Conservation (phyloP, 805 yeast genomes). For the Saccharomycopsis sp. region DNA sequence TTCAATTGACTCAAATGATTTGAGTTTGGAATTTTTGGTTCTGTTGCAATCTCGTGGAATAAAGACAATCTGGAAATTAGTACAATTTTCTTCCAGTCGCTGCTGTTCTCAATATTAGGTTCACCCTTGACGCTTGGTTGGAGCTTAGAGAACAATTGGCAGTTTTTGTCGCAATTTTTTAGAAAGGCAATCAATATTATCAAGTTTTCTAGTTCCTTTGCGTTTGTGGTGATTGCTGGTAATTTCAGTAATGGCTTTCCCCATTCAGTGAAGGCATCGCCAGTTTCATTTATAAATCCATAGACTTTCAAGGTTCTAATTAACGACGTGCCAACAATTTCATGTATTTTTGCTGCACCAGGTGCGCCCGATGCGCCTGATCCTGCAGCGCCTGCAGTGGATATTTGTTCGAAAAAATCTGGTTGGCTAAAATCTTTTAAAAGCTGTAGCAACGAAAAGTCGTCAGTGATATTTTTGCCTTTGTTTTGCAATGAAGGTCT, state of each 20-base stretch:
- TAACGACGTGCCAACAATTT: slow-evolving; percentile 49
- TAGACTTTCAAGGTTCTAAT: slow-evolving; percentile 47
- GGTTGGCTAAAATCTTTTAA: slow-evolving; percentile 22
- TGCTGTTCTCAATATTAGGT: slow-evolving; percentile 28
- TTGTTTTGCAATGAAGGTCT: slow-evolving; percentile 1
- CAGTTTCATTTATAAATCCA: slow-evolving; percentile 37
- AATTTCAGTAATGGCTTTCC: slow-evolving; percentile 41
- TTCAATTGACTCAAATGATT: slow-evolving; percentile 53
- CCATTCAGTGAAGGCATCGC: slow-evolving; percentile 40
- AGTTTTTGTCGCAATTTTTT: slow-evolving; percentile 32
- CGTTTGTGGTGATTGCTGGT: slow-evolving; percentile 27
- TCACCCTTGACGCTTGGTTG: slow-evolving; percentile 35
- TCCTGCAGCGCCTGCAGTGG: slow-evolving; percentile 30
- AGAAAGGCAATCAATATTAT: slow-evolving; percentile 43
- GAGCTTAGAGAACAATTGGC: slow-evolving; percentile 27
- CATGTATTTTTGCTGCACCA: slow-evolving; percentile 35
- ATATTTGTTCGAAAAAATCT: slow-evolving; percentile 24
- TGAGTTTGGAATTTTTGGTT: slow-evolving; percentile 42
- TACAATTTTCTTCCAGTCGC: slow-evolving; percentile 22
- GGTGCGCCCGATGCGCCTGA: slow-evolving; percentile 23
- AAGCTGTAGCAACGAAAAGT: slow-evolving; percentile 28
- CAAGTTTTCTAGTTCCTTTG: slow-evolving; percentile 34
- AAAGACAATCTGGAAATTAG: slow-evolving; percentile 45
- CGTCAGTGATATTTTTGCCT: slow-evolving; percentile 27
- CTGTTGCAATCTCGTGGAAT: slow-evolving; percentile 36